phyloP scores from a whole-genome alignment of 2,329 filamentous ascomycete species.

The Ampelomyces quisqualis region DNA sequence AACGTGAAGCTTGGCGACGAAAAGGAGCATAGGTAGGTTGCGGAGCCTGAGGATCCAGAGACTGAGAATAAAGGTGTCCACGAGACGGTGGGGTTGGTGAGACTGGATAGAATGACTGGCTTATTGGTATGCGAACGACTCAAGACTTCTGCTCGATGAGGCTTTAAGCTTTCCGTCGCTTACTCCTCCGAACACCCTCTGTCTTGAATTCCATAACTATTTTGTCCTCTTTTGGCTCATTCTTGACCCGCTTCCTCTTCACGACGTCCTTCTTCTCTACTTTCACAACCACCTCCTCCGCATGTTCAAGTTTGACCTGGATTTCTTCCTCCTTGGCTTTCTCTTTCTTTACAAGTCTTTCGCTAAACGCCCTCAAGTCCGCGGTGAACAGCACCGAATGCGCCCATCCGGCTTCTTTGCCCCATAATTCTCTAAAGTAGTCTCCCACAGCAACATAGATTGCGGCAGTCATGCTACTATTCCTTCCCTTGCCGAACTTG shows the following conservation, averaged over 20 bases:
- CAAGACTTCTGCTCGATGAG: too few relatives aligned
- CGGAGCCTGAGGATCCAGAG: too few relatives aligned
- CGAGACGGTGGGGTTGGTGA: too few relatives aligned
- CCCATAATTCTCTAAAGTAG: conserved; percentile 88
- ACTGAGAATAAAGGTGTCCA: too few relatives aligned
- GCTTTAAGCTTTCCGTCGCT: conserved; percentile 8
- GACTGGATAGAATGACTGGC: too few relatives aligned
- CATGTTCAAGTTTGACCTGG: conserved; percentile 38
- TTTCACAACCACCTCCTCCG: conserved; percentile 13
- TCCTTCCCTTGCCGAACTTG: conserved; percentile 79
- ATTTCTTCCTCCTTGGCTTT: conserved; percentile 51
- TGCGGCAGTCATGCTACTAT: conserved; percentile 81
- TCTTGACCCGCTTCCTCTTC: conserved; percentile 36
- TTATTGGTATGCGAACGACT: too few relatives aligned
- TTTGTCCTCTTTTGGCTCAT: conserved; percentile 46
- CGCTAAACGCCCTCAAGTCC: conserved; percentile 81
- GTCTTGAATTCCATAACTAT: conserved; percentile 44
- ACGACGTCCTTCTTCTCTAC: conserved; percentile 40
- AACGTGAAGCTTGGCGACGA: too few relatives aligned
- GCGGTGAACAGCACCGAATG: conserved; percentile 96
- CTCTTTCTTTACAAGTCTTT: conserved; percentile 55
- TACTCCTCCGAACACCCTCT: conserved; percentile 39
- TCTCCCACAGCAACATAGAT: conserved; percentile 90
- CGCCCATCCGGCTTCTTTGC: conserved; percentile 92
- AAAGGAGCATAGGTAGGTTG: too few relatives aligned